These are phyloP conservation scores for Aspergillus sp. DNA, from an alignment of 2,329 filamentous ascomycete species.

Conservation along the genomic window DNA sequence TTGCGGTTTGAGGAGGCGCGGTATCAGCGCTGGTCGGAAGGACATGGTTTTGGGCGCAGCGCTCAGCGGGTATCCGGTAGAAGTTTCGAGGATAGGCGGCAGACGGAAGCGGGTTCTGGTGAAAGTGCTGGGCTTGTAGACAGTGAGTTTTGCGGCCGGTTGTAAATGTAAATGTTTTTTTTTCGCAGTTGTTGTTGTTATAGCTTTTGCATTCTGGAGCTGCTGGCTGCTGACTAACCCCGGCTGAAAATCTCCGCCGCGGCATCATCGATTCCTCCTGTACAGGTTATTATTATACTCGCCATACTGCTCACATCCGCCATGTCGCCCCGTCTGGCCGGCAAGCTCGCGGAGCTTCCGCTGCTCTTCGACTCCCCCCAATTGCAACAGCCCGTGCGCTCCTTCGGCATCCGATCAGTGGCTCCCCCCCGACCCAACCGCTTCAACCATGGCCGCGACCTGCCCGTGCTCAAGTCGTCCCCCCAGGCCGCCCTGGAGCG, in stretches of 20 bases:
- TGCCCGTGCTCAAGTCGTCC: slow-evolving; percentile 46
- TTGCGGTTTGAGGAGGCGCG: too few relatives aligned
- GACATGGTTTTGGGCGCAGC: too few relatives aligned
- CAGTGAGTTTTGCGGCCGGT: too few relatives aligned
- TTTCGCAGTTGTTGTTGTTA: too few relatives aligned
- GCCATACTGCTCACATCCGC: slow-evolving; percentile 4
- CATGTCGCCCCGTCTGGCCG: slow-evolving; percentile 29
- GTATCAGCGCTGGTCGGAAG: too few relatives aligned
- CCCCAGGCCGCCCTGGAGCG: slow-evolving; percentile 51
- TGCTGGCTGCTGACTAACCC: too few relatives aligned
- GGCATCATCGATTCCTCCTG: background rate
- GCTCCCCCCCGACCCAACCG: slow-evolving; percentile 42
- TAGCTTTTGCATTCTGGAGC: too few relatives aligned
- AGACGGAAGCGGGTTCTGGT: too few relatives aligned
- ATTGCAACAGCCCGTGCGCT: slow-evolving; percentile 22
- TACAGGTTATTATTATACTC: background rate
- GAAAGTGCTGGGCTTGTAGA: too few relatives aligned
- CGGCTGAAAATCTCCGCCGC: slow-evolving; percentile 8
- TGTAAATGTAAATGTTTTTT: too few relatives aligned
- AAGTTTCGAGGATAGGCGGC: too few relatives aligned
- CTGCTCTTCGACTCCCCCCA: slow-evolving; percentile 15
- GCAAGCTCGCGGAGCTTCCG: slow-evolving; percentile 23
- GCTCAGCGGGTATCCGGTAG: too few relatives aligned
- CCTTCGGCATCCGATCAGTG: slow-evolving; percentile 50
- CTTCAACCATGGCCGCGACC: slow-evolving; percentile 44